phyloP scores from a whole-genome alignment of 495 filamentous ascomycete species.

The Durotheca rogersii region DNA sequence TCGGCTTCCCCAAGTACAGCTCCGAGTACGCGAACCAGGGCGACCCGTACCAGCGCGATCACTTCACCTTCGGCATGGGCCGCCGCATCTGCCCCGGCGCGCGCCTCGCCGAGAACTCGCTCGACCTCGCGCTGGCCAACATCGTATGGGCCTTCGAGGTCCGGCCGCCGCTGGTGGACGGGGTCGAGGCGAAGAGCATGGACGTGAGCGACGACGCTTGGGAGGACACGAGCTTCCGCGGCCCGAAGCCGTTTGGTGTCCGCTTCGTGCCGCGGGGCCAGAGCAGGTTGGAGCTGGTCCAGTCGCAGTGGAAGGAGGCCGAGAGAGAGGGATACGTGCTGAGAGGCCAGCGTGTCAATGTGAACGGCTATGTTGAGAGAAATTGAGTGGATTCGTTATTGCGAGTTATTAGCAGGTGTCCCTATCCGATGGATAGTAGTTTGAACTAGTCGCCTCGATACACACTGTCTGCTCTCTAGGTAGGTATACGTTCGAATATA shows the following conservation, averaged over 20 bases:
- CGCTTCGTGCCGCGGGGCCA: conserved; percentile 21
- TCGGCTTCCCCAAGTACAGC: conserved; percentile 41
- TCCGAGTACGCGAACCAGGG: conserved; percentile 41
- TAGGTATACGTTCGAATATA: no score
- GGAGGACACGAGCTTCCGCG: not conserved
- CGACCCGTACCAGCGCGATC: conserved; percentile 50
- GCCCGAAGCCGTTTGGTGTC: conserved; percentile 8
- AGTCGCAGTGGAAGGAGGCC: conserved; percentile 27
- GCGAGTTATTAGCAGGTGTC: no score
- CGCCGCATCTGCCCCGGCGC: conserved; percentile 53
- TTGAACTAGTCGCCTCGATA: no score
- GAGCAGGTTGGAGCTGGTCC: conserved; percentile 15
- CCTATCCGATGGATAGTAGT: no score
- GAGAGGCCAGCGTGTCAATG: conserved; percentile 6
- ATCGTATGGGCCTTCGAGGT: conserved; percentile 52
- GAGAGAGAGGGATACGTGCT: conserved; percentile 28
- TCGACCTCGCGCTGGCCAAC: conserved; percentile 48
- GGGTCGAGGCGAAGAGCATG: conserved; percentile 20
- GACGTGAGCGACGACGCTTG: conserved; percentile 26
- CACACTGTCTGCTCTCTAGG: no score
- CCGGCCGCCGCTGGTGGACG: conserved; percentile 12
- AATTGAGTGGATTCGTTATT: no score
- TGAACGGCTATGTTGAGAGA: no score
- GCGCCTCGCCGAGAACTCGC: conserved; percentile 49
- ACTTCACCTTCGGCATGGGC: conserved; percentile 53